These are phyloP conservation scores for Hypoxylon sp. DNA, from an alignment of 2,329 filamentous ascomycete genomes.

Conservation along the genomic window DNA sequence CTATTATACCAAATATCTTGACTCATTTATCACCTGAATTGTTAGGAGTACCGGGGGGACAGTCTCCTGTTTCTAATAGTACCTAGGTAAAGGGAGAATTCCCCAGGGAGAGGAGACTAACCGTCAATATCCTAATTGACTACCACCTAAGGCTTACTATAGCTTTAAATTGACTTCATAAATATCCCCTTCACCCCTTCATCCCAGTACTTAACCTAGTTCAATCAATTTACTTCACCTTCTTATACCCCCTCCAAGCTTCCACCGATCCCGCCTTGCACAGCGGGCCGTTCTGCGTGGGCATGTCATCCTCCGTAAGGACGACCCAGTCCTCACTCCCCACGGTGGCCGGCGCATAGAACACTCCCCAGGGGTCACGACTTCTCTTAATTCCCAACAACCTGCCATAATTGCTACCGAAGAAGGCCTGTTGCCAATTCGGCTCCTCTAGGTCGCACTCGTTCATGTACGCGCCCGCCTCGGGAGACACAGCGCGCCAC, in stretches of 20 bases:
- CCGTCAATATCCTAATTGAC: background rate
- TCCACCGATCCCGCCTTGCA: constrained; percentile 50
- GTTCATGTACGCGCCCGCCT: constrained; percentile 64
- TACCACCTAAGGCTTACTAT: background rate
- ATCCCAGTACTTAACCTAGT: background rate
- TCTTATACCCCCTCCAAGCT: constrained; percentile 7
- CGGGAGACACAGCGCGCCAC: constrained; percentile 57
- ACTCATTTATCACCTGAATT: too few relatives aligned
- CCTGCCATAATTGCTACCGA: constrained; percentile 61
- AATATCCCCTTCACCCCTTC: background rate
- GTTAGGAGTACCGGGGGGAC: too few relatives aligned
- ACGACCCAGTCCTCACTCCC: constrained; percentile 67
- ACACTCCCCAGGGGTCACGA: constrained; percentile 63
- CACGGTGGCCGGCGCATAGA: constrained; percentile 65
- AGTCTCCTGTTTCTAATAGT: background rate
- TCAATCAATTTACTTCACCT: background rate
- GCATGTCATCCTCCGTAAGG: constrained; percentile 50
- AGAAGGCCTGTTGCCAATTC: constrained; percentile 63
- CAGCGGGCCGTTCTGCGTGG: constrained; percentile 57
- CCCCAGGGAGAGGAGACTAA: background rate
- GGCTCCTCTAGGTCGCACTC: constrained; percentile 67
- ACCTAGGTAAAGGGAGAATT: background rate
- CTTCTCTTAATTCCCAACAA: constrained; percentile 63
- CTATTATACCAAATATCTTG: background rate
- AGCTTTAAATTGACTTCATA: background rate